Evolutionary conservation across 495 filamentous ascomycete genomes (phyloP).

Genomic region (Paragyromitra xinjiangensis): DNA sequence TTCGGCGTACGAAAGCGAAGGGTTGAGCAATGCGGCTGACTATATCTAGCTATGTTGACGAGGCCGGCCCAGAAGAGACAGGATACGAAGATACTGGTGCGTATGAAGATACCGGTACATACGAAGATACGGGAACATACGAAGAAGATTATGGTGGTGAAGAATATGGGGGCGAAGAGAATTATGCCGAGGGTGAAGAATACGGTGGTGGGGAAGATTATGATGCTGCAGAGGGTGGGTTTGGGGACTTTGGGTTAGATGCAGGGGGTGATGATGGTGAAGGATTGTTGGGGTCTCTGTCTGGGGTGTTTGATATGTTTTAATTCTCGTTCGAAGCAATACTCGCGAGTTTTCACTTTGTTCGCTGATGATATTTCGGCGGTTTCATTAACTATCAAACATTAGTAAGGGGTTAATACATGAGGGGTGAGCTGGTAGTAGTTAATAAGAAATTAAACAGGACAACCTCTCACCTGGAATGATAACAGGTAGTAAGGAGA

Average conservation of each 20-base stretch:
- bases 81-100: constrained; percentile 25
- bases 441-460: not conserved
- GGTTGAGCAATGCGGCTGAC: constrained; percentile 1
- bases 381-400: not conserved
- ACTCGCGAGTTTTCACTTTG: constrained; percentile 1
- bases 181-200: constrained; percentile 14
- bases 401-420: not conserved
- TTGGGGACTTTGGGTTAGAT: constrained; percentile 12
- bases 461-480: not conserved
- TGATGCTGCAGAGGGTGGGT: not conserved
- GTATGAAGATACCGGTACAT: not conserved
- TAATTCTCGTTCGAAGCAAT: not conserved
- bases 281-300: constrained; percentile 3
- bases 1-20: not conserved
- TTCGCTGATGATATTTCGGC: not conserved
- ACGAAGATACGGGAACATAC: not conserved
- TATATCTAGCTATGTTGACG: constrained; percentile 12
- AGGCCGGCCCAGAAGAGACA: not conserved
- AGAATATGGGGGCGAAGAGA: constrained; percentile 3
- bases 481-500: not conserved
- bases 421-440: not conserved
- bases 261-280: not conserved
- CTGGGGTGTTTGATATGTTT: not conserved
- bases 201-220: constrained; percentile 13
- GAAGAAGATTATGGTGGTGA: constrained; percentile 25